Conservation (phyloP, 148 eudicot species). For the Camellia japonica region DNA sequence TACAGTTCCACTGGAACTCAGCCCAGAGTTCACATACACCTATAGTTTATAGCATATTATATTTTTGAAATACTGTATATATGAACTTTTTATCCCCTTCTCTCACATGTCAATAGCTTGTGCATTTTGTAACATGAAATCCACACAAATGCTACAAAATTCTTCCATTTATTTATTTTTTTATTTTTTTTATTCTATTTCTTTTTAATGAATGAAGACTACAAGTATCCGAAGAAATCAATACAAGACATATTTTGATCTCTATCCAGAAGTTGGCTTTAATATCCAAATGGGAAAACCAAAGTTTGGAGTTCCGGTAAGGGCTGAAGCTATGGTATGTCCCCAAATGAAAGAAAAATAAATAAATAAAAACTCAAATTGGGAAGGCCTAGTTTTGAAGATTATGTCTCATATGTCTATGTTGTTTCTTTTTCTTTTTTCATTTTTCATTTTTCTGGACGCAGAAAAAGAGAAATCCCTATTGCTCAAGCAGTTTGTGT, state of each 20-base stretch:
- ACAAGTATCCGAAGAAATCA: no score
- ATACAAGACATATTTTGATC: neutral
- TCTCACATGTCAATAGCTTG: neutral
- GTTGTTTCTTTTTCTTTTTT: no score
- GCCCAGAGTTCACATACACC: neutral
- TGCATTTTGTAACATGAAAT: neutral
- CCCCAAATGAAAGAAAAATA: no score
- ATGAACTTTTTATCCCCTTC: neutral
- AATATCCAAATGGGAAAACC: no score
- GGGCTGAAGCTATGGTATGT: no score
- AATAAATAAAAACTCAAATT: no score
- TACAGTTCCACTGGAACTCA: neutral
- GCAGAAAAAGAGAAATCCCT: no score
- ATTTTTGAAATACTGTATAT: slow-evolving; percentile 3
- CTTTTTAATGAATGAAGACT: neutral
- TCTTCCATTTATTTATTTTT: neutral
- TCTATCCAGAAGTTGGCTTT: neutral
- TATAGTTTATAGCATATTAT: neutral
- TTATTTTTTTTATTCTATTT: neutral
- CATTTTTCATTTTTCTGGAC: no score
- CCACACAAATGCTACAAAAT: neutral
- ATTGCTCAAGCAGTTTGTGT: no score
- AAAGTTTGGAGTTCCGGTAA: no score
- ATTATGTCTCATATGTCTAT: no score
- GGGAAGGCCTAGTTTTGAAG: no score